These are phyloP conservation scores for Kluyveromyces sp. DNA, from an alignment of 1,139 yeast genomes.

Conservation along the genomic window DNA sequence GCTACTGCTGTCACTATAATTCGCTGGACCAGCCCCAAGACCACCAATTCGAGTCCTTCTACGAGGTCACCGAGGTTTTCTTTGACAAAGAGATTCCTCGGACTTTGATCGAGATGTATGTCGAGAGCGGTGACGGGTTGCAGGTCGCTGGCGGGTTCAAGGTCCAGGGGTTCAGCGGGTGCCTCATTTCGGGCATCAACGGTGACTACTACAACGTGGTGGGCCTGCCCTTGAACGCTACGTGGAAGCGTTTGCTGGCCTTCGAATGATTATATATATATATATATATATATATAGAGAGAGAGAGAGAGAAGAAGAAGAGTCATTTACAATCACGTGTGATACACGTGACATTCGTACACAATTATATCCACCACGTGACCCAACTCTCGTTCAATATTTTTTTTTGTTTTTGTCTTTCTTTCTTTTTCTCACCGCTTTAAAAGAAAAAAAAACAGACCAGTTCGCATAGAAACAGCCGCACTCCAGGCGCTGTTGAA, in stretches of 20 bases:
- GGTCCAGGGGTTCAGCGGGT: slow-evolving; percentile 66
- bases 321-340: background rate
- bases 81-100: slow-evolving; percentile 45
- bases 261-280: too few relatives aligned
- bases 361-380: background rate
- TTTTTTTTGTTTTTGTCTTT: background rate
- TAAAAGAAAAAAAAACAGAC: background rate
- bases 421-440: background rate
- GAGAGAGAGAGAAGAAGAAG: too few relatives aligned
- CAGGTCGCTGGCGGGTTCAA: slow-evolving; percentile 92
- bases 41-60: slow-evolving; percentile 18
- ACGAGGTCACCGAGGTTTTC: slow-evolving; percentile 40
- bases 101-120: slow-evolving; percentile 51
- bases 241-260: slow-evolving; percentile 1
- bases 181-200: slow-evolving; percentile 50
- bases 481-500: too few relatives aligned
- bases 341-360: background rate
- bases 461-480: too few relatives aligned
- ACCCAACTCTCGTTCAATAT: too few relatives aligned
- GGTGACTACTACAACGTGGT: slow-evolving; percentile 90
- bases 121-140: slow-evolving; percentile 63
- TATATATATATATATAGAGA: too few relatives aligned
- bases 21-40: slow-evolving; percentile 14
- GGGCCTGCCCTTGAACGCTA: slow-evolving; percentile 55
- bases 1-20: slow-evolving; percentile 54